Base-by-base conservation (phyloP, 2,329 filamentous ascomycete genomes). In the Geosmithia morbida region DNA sequence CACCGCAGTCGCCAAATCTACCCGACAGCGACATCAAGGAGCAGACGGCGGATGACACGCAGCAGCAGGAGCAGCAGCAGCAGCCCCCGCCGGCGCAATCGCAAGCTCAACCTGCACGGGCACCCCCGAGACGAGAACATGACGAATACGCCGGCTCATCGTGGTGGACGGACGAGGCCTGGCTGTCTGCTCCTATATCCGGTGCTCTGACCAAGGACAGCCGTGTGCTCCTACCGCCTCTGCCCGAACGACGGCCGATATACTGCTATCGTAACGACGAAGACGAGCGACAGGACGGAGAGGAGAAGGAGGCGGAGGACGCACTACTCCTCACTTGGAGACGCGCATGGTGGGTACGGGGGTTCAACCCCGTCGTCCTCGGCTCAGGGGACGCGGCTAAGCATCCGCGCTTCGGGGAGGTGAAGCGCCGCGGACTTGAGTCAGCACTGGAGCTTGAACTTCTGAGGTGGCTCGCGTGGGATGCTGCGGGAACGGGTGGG, bases 201-300 rank as follows among this genome's bases (percentile, higher is more conserved):
- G 88, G 81, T 42, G 77, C 79, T 16, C 72, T 92, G 49, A 82
- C 77, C 0, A 72, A 92, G 48, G 89, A 95, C 58, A 83, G 85
- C 57, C 76, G 87, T 47, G 82, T 85, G 7, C 75, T 97, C 48
- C 79, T 97, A 2, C 92, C 92, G 44, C 85, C 86, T 2, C 68
- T 94, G 26, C 66, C 62, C 44, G 68, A 75, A 30, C 77, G 90
- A 19, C 80, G 83, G 20, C 74, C 80, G 1, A 81, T 97, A 48
- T 97, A 95, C 65, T 95, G 88, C 52, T 97, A 90, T 64, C 95
- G 94, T 61, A 87, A 95, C 77, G 11, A 95, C 77, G 11, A 78
- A 76, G 4, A 61, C 71, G 17, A 66, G 74, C 51, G 82, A 82
- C 10, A 37, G 13, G 11, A 37, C 22, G 22, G 8, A 26, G 74